Percentiles rank a stretch among this genome's conserved stretches.
Conservation (phyloP, 2,329 filamentous ascomycete species). For the Gnomoniopsis sp. region DNA sequence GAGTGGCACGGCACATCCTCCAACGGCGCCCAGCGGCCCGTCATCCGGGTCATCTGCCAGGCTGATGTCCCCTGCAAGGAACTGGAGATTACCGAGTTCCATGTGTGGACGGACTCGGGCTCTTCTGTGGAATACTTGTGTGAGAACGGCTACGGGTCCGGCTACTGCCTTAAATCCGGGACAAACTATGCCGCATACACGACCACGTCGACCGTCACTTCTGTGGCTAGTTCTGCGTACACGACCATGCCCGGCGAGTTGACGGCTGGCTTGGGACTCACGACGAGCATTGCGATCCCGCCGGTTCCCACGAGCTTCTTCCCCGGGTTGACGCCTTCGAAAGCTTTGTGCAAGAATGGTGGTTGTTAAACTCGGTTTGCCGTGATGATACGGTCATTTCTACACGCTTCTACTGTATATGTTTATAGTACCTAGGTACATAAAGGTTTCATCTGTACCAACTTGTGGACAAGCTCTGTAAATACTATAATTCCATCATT, state of each 20-base stretch:
- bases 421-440: too few relatives aligned
- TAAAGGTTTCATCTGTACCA: too few relatives aligned
- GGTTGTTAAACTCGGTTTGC: background rate
- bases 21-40: constrained; percentile 47
- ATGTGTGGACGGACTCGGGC: constrained; percentile 50
- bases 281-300: constrained; percentile 12
- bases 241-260: constrained; percentile 16
- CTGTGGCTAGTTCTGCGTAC: constrained; percentile 5
- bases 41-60: constrained; percentile 50
- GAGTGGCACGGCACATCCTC: constrained; percentile 54
- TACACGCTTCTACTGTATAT: background rate
- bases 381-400: too few relatives aligned
- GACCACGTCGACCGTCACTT: constrained; percentile 15
- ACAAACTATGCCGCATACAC: constrained; percentile 13
- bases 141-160: constrained; percentile 21
- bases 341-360: background rate
- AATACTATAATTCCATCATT: too few relatives aligned
- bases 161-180: constrained; percentile 16
- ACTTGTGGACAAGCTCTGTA: too few relatives aligned
- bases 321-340: constrained; percentile 13
- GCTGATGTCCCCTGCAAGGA: constrained; percentile 48
- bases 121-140: constrained; percentile 22
- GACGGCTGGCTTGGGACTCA: constrained; percentile 7
- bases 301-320: constrained; percentile 13
- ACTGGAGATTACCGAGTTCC: constrained; percentile 46